These are phyloP conservation scores for Kodamaea arcana DNA, from an alignment of 1,139 yeast species.

Conservation along the genomic window DNA sequence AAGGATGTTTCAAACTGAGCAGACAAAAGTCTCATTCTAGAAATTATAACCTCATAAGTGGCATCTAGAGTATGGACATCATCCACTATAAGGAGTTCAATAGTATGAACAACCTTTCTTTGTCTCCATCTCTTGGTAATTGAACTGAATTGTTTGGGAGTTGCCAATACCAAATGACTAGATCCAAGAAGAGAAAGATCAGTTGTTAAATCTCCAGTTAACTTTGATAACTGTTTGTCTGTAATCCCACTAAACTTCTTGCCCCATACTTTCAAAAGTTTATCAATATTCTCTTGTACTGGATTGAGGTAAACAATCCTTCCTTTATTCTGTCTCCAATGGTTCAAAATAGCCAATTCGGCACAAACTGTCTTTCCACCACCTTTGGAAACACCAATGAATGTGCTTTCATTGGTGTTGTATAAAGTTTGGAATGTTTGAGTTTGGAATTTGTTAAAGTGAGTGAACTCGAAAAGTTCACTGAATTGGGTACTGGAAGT, in stretches of 20 bases:
- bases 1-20: constrained; percentile 53
- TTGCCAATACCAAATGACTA: constrained; percentile 67
- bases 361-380: constrained; percentile 72
- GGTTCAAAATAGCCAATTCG: constrained; percentile 66
- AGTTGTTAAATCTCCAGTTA: constrained; percentile 57
- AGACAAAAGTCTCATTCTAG: constrained; percentile 68
- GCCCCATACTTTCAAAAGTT: constrained; percentile 47
- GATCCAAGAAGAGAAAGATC: constrained; percentile 55
- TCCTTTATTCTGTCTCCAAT: constrained; percentile 58
- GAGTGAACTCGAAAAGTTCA: constrained; percentile 39
- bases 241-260: constrained; percentile 39
- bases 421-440: constrained; percentile 63
- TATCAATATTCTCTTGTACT: constrained; percentile 50
- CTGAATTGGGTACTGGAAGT: constrained; percentile 45
- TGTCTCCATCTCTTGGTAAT: constrained; percentile 81
- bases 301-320: constrained; percentile 70
- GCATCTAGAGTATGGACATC: constrained; percentile 56
- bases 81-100: constrained; percentile 69
- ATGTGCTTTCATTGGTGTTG: constrained; percentile 52
- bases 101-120: constrained; percentile 61
- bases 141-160: constrained; percentile 73
- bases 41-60: constrained; percentile 62
- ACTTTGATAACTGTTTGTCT: constrained; percentile 43
- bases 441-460: constrained; percentile 70
- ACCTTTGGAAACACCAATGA: constrained; percentile 73